A percentile compares a stretch with the other conserved stretches of the same genome.
Evolutionary conservation across 2,329 filamentous ascomycete species (phyloP).

Genomic region (Akanthomyces uredinophilus): DNA sequence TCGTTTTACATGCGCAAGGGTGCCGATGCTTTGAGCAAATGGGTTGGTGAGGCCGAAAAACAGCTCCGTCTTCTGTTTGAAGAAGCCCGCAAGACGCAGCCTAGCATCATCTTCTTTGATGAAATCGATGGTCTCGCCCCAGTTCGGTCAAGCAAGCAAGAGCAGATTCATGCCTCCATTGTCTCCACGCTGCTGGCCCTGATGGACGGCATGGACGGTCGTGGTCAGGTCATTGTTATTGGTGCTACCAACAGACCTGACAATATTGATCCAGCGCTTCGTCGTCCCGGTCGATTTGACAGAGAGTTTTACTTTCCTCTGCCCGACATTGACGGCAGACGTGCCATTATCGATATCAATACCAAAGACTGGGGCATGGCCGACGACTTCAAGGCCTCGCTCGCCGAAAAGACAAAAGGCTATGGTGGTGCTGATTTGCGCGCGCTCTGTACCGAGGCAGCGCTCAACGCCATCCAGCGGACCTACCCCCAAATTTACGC

Average conservation of each 20-base stretch:
- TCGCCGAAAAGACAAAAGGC: slow-evolving; percentile 87
- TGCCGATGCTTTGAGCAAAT: slow-evolving; percentile 94
- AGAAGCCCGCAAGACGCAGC: slow-evolving; percentile 90
- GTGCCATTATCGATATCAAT: slow-evolving; percentile 89
- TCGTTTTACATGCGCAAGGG: slow-evolving; percentile 99
- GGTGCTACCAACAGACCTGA: slow-evolving; percentile 97
- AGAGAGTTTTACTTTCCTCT: slow-evolving; percentile 97
- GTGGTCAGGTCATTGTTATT: slow-evolving; percentile 96
- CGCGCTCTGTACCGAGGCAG: slow-evolving; percentile 91
- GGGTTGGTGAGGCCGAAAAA: slow-evolving; percentile 96
- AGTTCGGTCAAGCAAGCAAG: slow-evolving; percentile 94
- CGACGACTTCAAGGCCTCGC: slow-evolving; percentile 70
- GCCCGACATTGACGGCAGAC: slow-evolving; percentile 72
- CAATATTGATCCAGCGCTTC: slow-evolving; percentile 92
- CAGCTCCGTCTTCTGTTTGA: slow-evolving; percentile 92
- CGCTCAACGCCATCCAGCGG: slow-evolving; percentile 90
- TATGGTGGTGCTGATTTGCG: slow-evolving; percentile 94
- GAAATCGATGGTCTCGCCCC: slow-evolving; percentile 97
- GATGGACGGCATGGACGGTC: slow-evolving; percentile 98
- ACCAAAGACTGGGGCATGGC: slow-evolving; percentile 89
- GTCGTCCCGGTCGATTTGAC: slow-evolving; percentile 90
- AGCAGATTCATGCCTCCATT: slow-evolving; percentile 97
- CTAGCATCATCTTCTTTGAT: slow-evolving; percentile 99
- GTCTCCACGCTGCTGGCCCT: slow-evolving; percentile 88
- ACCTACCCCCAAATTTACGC: slow-evolving; percentile 95